Base-by-base conservation (phyloP, 768 basidiomycete genomes). In the Russula griseocarnosa region DNA sequence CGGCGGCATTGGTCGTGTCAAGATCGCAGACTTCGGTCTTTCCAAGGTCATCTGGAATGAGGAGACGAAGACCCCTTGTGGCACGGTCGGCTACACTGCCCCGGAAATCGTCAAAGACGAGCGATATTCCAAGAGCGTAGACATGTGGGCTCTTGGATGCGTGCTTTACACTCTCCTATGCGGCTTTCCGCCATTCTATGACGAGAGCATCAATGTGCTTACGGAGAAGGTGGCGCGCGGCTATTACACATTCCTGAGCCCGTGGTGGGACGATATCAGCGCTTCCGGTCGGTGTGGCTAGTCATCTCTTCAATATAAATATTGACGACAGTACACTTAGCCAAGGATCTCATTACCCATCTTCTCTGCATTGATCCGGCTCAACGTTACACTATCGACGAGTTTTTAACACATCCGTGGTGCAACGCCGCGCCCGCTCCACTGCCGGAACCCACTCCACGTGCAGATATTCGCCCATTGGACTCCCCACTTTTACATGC, bases 81-180 rank as follows among this genome's bases (percentile, higher is more conserved):
- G 97, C n/a, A 99, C 97, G 3, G 96, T 99, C 36, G 97, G 97
- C 24, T 99, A 99, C 76, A 99, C 97, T 3, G 97, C 97, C 7
- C 97, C 97, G 6, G 97, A 99, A 77, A 99, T 99, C 66, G 97
- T 99, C 70, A 98, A 98, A 77, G 97, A 98, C 72, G 96, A 99
- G 77, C 83, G 94, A 32, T 96, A 96, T 73, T 90, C 86, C 74
- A 95, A 94, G 76, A 93, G 90, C 71, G 96, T 98, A 60, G 97
- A 99, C 73, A 98, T 98, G 97, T 99, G 97, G 97, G 97, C 97
- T 2, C 78, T 99, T 42, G 97, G 97, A 46, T 99, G 97, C 74
- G 97, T 99, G n/a, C 81, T 99, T 1, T 99, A 99, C 77, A 99
- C 97, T 2, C 81, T 98, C 2, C 86, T 99, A 22, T 98, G 97